Percentiles rank a stretch among this genome's conserved stretches.
Evolutionary conservation across 1,284 basidiomycete species (phyloP).

Genomic region (Microbotryomycetes sp.): DNA sequence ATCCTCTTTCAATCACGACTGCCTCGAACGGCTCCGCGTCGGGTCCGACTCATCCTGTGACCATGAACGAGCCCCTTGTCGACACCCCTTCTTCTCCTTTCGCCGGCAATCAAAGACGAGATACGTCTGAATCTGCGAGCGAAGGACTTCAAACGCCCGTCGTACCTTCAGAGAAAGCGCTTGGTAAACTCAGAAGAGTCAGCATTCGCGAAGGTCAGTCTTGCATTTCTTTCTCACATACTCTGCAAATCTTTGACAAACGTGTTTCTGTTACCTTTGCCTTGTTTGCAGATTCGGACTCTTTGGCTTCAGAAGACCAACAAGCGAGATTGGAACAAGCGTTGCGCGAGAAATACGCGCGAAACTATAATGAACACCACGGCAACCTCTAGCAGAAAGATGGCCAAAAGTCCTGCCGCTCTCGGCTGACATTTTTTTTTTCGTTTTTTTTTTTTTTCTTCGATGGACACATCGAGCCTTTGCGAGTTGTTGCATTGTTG

Average conservation of each 20-base stretch:
- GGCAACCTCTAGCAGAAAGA: neutral
- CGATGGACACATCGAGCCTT: too few species aligned
- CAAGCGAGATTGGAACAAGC: conserved; percentile 22
- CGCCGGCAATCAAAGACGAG: neutral
- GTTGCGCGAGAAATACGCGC: conserved; percentile 24
- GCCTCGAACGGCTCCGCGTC: too few species aligned
- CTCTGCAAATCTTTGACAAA: neutral
- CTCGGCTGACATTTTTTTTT: too few species aligned
- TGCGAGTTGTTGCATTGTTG: too few species aligned
- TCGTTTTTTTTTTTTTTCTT: too few species aligned
- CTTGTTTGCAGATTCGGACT: neutral
- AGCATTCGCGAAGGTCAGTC: conserved; percentile 13
- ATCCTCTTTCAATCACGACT: too few species aligned
- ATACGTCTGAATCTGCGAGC: neutral
- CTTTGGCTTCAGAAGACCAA: conserved; percentile 10
- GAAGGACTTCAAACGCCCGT: neutral
- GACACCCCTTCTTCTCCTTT: too few species aligned
- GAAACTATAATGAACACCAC: conserved; percentile 15
- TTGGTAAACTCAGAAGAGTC: conserved; percentile 34
- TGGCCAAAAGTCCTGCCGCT: too few species aligned
- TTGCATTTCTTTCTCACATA: neutral
- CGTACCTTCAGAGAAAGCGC: conserved; percentile 28
- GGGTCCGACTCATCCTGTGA: too few species aligned
- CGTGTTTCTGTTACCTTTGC: neutral
- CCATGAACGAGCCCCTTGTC: too few species aligned